phyloP scores from a whole-genome alignment of 345 rosid species.

The Eucalyptus paniculata region DNA sequence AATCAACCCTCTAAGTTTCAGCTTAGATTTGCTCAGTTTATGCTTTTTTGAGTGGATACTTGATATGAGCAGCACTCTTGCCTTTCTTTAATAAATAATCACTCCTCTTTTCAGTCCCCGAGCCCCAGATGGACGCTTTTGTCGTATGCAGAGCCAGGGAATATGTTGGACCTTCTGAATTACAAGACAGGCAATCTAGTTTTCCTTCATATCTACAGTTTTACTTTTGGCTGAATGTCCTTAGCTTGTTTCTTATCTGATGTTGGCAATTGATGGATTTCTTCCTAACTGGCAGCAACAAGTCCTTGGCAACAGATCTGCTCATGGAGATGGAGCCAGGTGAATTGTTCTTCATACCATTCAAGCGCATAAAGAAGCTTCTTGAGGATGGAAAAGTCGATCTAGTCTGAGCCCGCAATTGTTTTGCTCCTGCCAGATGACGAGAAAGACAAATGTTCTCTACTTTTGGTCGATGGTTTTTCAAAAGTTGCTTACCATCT shows the following conservation, averaged over 20 bases:
- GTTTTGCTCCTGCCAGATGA: background rate
- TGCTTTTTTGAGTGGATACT: background rate
- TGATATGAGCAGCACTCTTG: background rate
- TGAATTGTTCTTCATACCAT: conserved; percentile 8
- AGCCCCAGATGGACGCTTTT: conserved; percentile 56
- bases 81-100: background rate
- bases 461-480: background rate
- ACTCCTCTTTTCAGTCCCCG: conserved; percentile 27
- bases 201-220: background rate
- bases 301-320: background rate
- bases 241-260: background rate
- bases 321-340: conserved; percentile 16
- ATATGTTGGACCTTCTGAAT: conserved; percentile 33
- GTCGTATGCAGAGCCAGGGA: conserved; percentile 59
- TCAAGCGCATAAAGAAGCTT: conserved; percentile 5
- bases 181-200: conserved; percentile 8
- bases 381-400: conserved; percentile 5
- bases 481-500: background rate
- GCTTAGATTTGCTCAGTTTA: background rate
- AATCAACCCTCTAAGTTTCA: background rate
- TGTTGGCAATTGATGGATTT: background rate
- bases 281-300: conserved; percentile 10
- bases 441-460: background rate
- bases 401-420: background rate
- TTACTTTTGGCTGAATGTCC: background rate